phyloP scores from a whole-genome alignment of 768 basidiomycete genomes.

The Leccinum broughii region DNA sequence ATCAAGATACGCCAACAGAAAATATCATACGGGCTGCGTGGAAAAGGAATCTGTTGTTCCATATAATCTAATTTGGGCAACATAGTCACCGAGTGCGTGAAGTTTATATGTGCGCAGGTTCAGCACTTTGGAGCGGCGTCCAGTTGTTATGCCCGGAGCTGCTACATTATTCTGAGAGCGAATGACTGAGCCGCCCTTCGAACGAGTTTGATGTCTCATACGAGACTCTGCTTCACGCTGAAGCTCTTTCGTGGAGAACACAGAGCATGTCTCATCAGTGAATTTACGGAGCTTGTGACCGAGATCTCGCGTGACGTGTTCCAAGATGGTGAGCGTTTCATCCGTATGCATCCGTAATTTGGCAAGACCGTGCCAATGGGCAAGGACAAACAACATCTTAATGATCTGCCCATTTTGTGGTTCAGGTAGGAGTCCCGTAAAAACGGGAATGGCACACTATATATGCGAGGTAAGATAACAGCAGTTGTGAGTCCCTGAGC shows the following conservation, averaged over 20 bases:
- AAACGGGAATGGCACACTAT: neutral
- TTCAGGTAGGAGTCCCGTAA: neutral
- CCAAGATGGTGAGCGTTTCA: neutral
- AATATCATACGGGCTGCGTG: neutral
- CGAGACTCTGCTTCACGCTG: too few relatives aligned
- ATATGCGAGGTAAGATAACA: neutral
- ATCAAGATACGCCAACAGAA: too few relatives aligned
- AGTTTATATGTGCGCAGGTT: neutral
- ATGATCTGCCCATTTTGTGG: neutral
- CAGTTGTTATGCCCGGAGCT: too few relatives aligned
- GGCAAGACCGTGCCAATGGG: neutral
- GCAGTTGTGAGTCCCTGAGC: neutral
- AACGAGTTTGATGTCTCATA: too few relatives aligned
- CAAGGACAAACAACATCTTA: neutral
- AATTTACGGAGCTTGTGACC: rapidly evolving
- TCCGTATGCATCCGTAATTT: neutral
- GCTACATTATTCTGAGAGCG: too few relatives aligned
- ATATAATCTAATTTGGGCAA: neutral
- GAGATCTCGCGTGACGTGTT: neutral
- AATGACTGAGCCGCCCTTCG: rapidly evolving
- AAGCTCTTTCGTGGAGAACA: too few relatives aligned
- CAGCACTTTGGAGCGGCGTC: too few relatives aligned
- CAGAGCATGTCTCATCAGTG: rapidly evolving
- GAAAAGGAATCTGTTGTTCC: neutral
- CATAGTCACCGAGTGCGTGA: neutral